Base-by-base conservation (phyloP, 257 asterid species). In the Scutellaria baicalensis region DNA sequence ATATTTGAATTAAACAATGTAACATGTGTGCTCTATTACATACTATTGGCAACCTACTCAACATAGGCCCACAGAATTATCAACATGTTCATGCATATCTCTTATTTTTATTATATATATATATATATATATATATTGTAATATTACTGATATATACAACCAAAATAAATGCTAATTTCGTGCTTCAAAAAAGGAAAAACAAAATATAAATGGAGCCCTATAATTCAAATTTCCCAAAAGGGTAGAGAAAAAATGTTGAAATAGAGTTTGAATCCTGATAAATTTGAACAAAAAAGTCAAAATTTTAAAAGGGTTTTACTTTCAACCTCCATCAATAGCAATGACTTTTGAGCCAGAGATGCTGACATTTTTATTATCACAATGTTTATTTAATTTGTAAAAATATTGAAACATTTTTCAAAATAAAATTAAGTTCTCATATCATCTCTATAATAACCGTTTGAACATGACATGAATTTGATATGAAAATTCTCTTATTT, bases 271-370 rank as follows among this genome's bases (percentile, higher is more conserved):
- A 27, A 62, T 61, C 14, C 55, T 16, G 64, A 63, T 57, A 55
- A 69, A 38, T 48, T 2, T 35, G 57, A 70, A 31, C 59, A 63
- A 77, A 59, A 72, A 80, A 84, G 86, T 86, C 86, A 74, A 81
- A 71, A 48, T 50, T 5, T 27, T 27, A 5, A 27, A 27, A 8
- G 13, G 17, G 17, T 55, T 55, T 69, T 62, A 59, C 73, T 68
- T 82, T 76, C 64, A 43, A 60, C 57, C 20, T 75, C 69, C 33
- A 50, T 65, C 68, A 23, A 67, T 42, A 70, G 50, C 79, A 65
- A 73, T 59, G 89, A 80, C 89, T 84, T 73, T 61, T 71, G 33
- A 59, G 68, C 20, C 61, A 36, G 80, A 36, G 80, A 80, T 80
- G 76, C 47, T 68, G 85, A 82, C 85, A 79, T 64, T 71, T 70